A percentile compares a stretch with the other conserved stretches of the same genome.
phyloP scores from a whole-genome alignment of 164 flowering plant genomes.

The Vitis riparia region DNA sequence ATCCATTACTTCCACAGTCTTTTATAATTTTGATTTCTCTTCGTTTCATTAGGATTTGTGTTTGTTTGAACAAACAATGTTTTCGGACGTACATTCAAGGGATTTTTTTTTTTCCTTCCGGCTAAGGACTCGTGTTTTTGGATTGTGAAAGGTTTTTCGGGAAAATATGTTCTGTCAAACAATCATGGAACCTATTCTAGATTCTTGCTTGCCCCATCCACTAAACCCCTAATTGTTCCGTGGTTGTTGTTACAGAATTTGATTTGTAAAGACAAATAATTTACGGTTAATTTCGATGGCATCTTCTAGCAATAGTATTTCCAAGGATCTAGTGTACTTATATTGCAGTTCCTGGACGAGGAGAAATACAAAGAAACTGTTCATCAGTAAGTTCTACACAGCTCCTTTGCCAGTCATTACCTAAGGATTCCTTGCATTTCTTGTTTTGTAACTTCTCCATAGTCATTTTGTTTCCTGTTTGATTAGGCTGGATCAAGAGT shows the following conservation, averaged over 20 bases:
- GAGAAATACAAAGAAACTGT: conserved; percentile 19
- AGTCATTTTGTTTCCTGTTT: not conserved
- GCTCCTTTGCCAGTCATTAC: not conserved
- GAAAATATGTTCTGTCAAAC: no score
- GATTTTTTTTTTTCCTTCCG: no score
- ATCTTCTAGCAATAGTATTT: not conserved
- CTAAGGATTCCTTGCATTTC: not conserved
- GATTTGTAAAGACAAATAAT: not conserved
- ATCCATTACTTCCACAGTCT: no score
- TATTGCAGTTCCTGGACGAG: conserved; percentile 30
- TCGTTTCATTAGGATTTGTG: no score
- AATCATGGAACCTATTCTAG: no score
- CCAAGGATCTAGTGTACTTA: conserved; percentile 25
- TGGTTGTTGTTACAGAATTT: not conserved
- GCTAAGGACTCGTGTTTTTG: no score
- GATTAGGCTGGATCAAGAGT: conserved; percentile 31
- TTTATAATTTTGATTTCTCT: no score
- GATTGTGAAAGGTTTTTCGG: no score
- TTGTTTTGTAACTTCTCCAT: not conserved
- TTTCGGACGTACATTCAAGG: no score
- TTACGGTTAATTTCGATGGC: not conserved
- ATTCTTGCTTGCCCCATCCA: no score
- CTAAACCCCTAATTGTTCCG: no score
- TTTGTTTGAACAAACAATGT: no score
- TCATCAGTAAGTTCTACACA: conserved; percentile 12